phyloP scores from a whole-genome alignment of 257 asterid genomes.

The Nicotiana benthamiana region DNA sequence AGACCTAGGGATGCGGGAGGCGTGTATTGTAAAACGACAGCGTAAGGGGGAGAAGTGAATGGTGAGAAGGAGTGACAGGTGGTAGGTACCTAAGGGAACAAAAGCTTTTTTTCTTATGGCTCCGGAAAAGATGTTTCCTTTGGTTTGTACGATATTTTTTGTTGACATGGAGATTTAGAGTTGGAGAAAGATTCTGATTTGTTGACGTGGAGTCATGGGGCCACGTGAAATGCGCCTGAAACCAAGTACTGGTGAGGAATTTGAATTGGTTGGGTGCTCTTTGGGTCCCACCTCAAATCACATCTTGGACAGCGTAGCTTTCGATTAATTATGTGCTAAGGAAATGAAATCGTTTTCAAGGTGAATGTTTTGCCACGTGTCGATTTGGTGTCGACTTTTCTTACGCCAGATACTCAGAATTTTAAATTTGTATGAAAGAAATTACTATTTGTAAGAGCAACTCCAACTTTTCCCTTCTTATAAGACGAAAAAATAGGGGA shows the following conservation, averaged over 20 bases:
- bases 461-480: too few species aligned
- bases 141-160: slow-evolving; percentile 28
- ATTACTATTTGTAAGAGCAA: too few species aligned
- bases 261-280: not conserved
- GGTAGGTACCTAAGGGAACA: slow-evolving; percentile 16
- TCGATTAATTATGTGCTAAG: not conserved
- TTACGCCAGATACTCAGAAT: not conserved
- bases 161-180: slow-evolving; percentile 24
- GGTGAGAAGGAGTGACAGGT: slow-evolving; percentile 37
- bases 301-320: not conserved
- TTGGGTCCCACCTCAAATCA: not conserved
- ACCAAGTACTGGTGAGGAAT: not conserved
- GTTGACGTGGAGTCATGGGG: slow-evolving; percentile 18
- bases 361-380: not conserved
- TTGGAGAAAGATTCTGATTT: slow-evolving; percentile 19
- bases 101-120: not conserved
- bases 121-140: slow-evolving; percentile 21
- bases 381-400: not conserved
- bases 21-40: slow-evolving; percentile 21
- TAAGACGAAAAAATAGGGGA: too few species aligned
- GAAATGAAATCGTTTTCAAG: not conserved
- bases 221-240: slow-evolving; percentile 20
- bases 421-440: not conserved
- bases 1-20: slow-evolving; percentile 7
- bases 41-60: slow-evolving; percentile 9